phyloP scores from a whole-genome alignment of 345 rosid species.

The Populus nigra region DNA sequence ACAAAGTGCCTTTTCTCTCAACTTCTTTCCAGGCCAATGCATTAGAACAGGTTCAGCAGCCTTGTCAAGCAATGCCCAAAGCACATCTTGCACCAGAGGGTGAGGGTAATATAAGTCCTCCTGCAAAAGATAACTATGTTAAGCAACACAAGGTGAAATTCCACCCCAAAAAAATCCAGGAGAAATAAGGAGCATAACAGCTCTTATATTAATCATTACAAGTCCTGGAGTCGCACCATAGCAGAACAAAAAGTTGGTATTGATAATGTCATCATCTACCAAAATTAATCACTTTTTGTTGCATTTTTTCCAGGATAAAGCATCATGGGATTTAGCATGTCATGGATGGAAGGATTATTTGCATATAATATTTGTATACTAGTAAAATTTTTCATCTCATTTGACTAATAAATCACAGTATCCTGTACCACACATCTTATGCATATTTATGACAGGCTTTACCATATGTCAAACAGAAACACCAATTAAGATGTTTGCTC shows the following conservation, averaged over 20 bases:
- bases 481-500: not conserved
- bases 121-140: constrained; percentile 34
- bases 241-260: not conserved
- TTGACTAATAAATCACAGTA: not conserved
- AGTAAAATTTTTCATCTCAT: not conserved
- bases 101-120: constrained; percentile 97
- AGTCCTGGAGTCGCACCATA: not conserved
- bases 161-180: not conserved
- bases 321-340: not conserved
- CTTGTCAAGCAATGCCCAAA: constrained; percentile 75
- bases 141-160: not conserved
- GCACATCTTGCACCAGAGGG: constrained; percentile 79
- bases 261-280: not conserved
- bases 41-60: constrained; percentile 67
- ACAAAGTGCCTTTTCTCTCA: constrained; percentile 81
- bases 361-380: not conserved
- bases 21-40: constrained; percentile 87
- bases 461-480: not conserved
- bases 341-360: not conserved
- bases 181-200: not conserved
- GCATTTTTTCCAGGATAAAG: not conserved
- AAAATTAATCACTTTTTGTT: not conserved
- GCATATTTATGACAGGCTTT: not conserved
- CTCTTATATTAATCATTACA: not conserved
- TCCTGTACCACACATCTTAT: not conserved